These are phyloP conservation scores for Gymnopilus junonius DNA, from an alignment of 768 basidiomycete species.

Conservation along the genomic window DNA sequence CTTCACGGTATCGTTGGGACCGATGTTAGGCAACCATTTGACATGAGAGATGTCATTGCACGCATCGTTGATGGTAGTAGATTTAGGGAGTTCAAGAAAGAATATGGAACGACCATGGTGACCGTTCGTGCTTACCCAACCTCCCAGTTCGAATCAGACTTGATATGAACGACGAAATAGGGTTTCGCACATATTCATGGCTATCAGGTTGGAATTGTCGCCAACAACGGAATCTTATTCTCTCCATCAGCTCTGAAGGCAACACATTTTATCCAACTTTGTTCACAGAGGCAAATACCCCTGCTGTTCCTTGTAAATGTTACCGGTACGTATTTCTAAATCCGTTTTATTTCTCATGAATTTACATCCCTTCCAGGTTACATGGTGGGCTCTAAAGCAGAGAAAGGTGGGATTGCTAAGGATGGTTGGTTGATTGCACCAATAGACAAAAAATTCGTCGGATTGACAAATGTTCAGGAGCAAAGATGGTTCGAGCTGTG, in stretches of 20 bases:
- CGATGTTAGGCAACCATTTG: conserved; percentile 86
- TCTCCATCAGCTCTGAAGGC: conserved; percentile 94
- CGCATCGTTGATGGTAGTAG: conserved; percentile 90
- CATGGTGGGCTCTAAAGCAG: conserved; percentile 97
- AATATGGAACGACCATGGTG: conserved; percentile 89
- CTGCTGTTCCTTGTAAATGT: conserved; percentile 95
- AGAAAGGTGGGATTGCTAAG: conserved; percentile 93
- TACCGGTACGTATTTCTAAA: conserved; percentile 53
- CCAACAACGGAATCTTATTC: conserved; percentile 94
- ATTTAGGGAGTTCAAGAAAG: conserved; percentile 96
- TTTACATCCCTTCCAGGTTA: conserved; percentile 54
- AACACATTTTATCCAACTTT: conserved; percentile 93
- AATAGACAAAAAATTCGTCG: background rate
- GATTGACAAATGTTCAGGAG: conserved; percentile 44
- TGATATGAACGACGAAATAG: conserved; percentile 37
- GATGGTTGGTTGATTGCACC: conserved; percentile 54
- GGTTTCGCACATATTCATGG: conserved; percentile 91
- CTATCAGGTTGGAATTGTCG: conserved; percentile 88
- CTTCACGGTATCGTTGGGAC: conserved; percentile 92
- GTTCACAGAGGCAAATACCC: conserved; percentile 89
- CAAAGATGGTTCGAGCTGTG: conserved; percentile 96
- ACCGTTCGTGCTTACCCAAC: conserved; percentile 55
- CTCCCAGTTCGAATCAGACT: background rate
- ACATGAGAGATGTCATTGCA: conserved; percentile 94
- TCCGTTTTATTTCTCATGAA: background rate